Evolutionary conservation across 495 filamentous ascomycete species (phyloP).

Genomic region (Venustampulla echinocandica): DNA sequence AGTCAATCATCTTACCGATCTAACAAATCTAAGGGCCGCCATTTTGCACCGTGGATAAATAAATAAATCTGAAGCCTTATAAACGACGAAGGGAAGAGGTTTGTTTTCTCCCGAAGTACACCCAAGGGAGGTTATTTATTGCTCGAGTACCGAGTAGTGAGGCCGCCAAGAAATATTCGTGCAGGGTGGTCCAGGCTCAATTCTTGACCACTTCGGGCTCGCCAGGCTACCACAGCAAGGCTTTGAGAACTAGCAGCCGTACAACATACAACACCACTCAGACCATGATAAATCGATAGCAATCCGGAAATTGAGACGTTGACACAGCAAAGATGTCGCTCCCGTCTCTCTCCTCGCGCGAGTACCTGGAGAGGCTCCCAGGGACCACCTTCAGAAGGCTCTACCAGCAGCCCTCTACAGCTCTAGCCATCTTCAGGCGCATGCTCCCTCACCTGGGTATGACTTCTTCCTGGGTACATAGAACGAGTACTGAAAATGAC

Average conservation of each 20-base stretch:
- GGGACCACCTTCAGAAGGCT: constrained; percentile 80
- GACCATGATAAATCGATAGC: constrained; percentile 22
- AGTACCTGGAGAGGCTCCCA: constrained; percentile 84
- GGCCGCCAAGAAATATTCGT: too few species aligned
- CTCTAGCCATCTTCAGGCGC: constrained; percentile 90
- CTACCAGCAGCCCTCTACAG: constrained; percentile 92
- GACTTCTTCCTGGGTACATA: constrained; percentile 12
- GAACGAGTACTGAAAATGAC: constrained; percentile 12
- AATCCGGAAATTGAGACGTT: constrained; percentile 18
- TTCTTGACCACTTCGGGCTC: too few species aligned
- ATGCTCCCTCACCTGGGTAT: constrained; percentile 89
- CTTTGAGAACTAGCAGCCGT: constrained; percentile 27
- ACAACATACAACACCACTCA: constrained; percentile 22
- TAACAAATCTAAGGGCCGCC: constrained; percentile 53
- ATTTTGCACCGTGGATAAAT: constrained; percentile 31
- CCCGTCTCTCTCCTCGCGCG: constrained; percentile 57
- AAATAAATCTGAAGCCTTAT: neutral
- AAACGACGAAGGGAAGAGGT: too few species aligned
- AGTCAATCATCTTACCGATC: constrained; percentile 37
- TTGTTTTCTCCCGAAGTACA: too few species aligned
- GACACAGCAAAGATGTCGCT: constrained; percentile 49
- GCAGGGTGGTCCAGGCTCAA: too few species aligned
- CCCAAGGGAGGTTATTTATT: too few species aligned
- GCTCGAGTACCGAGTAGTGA: too few species aligned
- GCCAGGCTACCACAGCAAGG: constrained; percentile 30